phyloP scores from a whole-genome alignment of 2,329 filamentous ascomycete genomes.

The Xylaria hypoxylon region DNA sequence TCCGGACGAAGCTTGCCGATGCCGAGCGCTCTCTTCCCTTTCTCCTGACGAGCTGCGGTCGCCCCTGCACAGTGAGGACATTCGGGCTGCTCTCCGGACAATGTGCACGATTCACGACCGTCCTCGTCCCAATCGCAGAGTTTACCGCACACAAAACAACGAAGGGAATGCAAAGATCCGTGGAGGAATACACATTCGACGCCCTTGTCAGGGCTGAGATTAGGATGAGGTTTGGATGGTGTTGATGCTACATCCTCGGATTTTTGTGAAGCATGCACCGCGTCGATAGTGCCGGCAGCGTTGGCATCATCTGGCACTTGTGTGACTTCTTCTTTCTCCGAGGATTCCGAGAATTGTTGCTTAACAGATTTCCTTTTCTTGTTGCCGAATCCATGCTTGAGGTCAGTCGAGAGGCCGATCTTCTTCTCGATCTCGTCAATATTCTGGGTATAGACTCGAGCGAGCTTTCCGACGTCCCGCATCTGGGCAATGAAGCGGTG shows the following conservation, averaged over 20 bases:
- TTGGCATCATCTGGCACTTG: constrained; percentile 38
- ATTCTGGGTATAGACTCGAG: constrained; percentile 80
- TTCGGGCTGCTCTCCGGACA: constrained; percentile 73
- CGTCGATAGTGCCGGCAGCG: constrained; percentile 35
- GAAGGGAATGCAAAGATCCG: constrained; percentile 72
- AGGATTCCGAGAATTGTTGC: constrained; percentile 43
- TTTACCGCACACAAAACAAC: constrained; percentile 72
- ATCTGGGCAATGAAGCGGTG: constrained; percentile 77
- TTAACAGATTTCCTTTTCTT: constrained; percentile 61
- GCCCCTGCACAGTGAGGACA: constrained; percentile 74
- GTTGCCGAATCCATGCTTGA: constrained; percentile 71
- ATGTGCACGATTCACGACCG: constrained; percentile 65
- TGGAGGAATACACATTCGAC: constrained; percentile 78
- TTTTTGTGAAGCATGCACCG: constrained; percentile 39
- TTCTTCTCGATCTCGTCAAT: constrained; percentile 80
- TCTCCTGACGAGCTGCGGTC: constrained; percentile 71
- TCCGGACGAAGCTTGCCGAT: constrained; percentile 77
- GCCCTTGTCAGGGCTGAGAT: constrained; percentile 54
- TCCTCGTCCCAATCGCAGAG: constrained; percentile 70
- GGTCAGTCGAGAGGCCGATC: constrained; percentile 73
- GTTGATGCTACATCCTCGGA: constrained; percentile 30
- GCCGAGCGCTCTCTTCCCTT: constrained; percentile 74
- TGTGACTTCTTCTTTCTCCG: constrained; percentile 42
- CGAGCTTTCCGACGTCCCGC: constrained; percentile 74
- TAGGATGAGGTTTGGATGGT: constrained; percentile 38